Percentiles rank a stretch among this genome's conserved stretches.
phyloP scores from a whole-genome alignment of 2,329 filamentous ascomycete species.

The Pseudonectria buxi region DNA sequence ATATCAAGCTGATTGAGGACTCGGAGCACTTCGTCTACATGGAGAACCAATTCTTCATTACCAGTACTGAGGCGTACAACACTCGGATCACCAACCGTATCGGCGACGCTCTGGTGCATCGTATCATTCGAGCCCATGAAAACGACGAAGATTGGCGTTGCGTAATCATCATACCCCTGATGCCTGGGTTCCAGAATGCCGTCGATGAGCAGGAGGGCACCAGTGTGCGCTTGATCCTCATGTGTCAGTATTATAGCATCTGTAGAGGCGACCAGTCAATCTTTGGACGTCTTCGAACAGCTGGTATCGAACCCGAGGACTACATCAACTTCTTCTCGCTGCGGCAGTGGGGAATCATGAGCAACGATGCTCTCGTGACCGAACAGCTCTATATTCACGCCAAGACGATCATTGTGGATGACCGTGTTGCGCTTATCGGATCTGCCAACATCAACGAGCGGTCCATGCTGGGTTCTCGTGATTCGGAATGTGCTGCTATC shows the following conservation, averaged over 20 bases:
- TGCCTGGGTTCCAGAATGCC: conserved; percentile 98
- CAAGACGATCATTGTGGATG: conserved; percentile 93
- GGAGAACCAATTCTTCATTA: conserved; percentile 98
- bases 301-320: conserved; percentile 84
- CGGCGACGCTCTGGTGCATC: conserved; percentile 87
- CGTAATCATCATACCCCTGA: conserved; percentile 83
- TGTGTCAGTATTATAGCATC: conserved; percentile 94
- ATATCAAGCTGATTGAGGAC: conserved; percentile 87
- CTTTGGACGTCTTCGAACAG: conserved; percentile 73
- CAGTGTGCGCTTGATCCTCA: conserved; percentile 90
- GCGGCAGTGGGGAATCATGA: conserved; percentile 86
- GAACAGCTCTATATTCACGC: conserved; percentile 98
- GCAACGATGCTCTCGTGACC: conserved; percentile 76
- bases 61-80: conserved; percentile 80
- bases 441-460: conserved; percentile 98
- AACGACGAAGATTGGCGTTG: conserved; percentile 87
- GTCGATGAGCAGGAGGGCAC: conserved; percentile 92
- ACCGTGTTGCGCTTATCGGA: conserved; percentile 86
- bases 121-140: conserved; percentile 75
- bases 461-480: conserved; percentile 84
- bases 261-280: conserved; percentile 89
- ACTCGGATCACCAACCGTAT: conserved; percentile 88
- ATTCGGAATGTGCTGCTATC: conserved; percentile 86
- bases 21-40: conserved; percentile 98
- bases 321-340: conserved; percentile 95